These are phyloP conservation scores for Dentipellis fragilis DNA, from an alignment of 768 basidiomycete species.

Conservation along the genomic window DNA sequence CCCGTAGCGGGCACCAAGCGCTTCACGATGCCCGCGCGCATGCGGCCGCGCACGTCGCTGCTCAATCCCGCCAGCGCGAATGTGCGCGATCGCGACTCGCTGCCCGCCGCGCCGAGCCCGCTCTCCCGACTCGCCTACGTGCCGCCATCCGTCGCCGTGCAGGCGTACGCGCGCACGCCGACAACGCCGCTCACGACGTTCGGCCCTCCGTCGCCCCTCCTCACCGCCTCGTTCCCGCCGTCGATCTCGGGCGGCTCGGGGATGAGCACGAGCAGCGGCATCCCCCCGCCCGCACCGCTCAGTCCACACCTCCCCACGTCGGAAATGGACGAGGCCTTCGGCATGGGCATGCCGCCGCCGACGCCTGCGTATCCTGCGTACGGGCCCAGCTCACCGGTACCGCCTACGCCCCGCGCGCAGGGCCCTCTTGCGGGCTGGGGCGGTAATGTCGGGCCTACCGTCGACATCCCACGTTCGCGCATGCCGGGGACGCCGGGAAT, in stretches of 20 bases:
- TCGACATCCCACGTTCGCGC: conserved; percentile 59
- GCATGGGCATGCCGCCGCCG: conserved; percentile 22
- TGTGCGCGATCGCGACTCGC: neutral
- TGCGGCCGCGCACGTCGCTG: conserved; percentile 20
- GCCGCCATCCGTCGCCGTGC: conserved; percentile 4
- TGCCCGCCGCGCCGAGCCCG: neutral
- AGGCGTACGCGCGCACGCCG: neutral
- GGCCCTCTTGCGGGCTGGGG: conserved; percentile 42
- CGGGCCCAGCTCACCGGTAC: conserved; percentile 36
- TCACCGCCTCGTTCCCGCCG: neutral
- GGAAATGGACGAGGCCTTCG: conserved; percentile 12
- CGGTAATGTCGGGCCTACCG: conserved; percentile 40
- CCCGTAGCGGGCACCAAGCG: conserved; percentile 48
- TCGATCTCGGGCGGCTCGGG: neutral
- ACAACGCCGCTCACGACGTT: conserved; percentile 10
- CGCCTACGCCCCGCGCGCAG: conserved; percentile 42
- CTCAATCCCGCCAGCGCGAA: conserved; percentile 19
- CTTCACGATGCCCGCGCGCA: conserved; percentile 26
- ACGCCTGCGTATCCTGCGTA: conserved; percentile 73
- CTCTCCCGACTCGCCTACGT: conserved; percentile 8
- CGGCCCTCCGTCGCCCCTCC: conserved; percentile 5
- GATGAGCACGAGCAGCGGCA: neutral
- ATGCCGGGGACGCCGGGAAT: conserved; percentile 25
- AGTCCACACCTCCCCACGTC: conserved; percentile 6
- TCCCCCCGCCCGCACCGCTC: conserved; percentile 12